These are phyloP conservation scores for Rhodotorula sphaerocarpa DNA, from an alignment of 768 basidiomycete genomes.

Conservation along the genomic window DNA sequence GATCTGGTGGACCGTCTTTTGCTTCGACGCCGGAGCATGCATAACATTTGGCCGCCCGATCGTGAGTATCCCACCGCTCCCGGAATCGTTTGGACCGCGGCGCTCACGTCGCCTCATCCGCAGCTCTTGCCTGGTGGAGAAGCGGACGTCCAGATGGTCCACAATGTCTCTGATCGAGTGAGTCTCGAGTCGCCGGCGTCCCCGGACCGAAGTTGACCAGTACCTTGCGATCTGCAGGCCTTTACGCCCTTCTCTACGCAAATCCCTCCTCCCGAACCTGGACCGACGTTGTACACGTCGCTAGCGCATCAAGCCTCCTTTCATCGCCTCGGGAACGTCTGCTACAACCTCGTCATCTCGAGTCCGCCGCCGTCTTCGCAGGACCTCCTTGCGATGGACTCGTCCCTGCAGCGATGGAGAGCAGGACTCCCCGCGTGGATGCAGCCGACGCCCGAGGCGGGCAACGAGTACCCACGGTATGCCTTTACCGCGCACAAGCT, in stretches of 20 bases:
- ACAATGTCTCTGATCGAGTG: too few species aligned
- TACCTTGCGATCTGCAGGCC: too few species aligned
- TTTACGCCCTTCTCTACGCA: too few species aligned
- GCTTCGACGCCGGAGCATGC: neutral
- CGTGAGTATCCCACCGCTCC: neutral
- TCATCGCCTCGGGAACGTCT: neutral
- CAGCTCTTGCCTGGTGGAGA: neutral
- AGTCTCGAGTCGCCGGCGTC: too few species aligned
- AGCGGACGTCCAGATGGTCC: too few species aligned
- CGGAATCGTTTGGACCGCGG: too few species aligned
- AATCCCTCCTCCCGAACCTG: too few species aligned
- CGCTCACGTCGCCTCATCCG: too few species aligned
- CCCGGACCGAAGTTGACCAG: too few species aligned
- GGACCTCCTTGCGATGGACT: neutral
- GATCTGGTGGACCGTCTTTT: neutral
- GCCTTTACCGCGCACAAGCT: neutral
- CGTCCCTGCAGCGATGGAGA: too few species aligned
- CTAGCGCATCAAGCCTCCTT: neutral
- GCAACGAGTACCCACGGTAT: neutral
- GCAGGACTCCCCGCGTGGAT: too few species aligned
- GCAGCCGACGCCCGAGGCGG: too few species aligned
- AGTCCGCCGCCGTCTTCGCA: neutral
- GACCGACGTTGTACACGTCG: neutral
- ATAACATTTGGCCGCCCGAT: conserved; percentile 4
- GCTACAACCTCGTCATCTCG: neutral